phyloP scores from a whole-genome alignment of 345 rosid species.

The Euclidium syriacum region DNA sequence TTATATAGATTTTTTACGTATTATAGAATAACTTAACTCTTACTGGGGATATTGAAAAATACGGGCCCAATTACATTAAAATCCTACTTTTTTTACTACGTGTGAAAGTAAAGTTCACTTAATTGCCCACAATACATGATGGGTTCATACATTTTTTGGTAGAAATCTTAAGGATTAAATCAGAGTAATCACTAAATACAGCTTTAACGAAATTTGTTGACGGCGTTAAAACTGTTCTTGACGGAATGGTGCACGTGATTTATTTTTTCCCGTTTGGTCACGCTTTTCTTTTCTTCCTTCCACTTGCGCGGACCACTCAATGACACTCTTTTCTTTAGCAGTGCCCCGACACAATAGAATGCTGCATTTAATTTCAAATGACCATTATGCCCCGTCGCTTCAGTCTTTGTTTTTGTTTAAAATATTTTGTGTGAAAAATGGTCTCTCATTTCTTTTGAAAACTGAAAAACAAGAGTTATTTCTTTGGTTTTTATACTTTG shows the following conservation, averaged over 20 bases:
- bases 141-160: not conserved
- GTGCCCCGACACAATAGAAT: not conserved
- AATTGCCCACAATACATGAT: not conserved
- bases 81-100: not conserved
- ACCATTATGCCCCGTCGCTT: not conserved
- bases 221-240: not conserved
- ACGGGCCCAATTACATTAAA: not conserved
- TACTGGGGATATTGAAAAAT: not conserved
- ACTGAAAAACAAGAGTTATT: too few relatives aligned
- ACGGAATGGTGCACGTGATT: constrained; percentile 14
- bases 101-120: not conserved
- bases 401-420: not conserved
- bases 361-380: not conserved
- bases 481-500: not conserved
- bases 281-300: constrained; percentile 2
- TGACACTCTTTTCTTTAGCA: not conserved
- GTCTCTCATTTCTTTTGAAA: not conserved
- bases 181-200: not conserved
- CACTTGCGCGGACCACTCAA: constrained; percentile 5
- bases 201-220: not conserved
- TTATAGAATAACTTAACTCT: too few relatives aligned
- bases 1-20: too few relatives aligned
- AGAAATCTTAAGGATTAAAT: not conserved
- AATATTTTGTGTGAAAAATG: not conserved
- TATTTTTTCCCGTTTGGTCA: constrained; percentile 7